phyloP scores from a whole-genome alignment of 148 eudicot species.

The Euryodendron excelsum region DNA sequence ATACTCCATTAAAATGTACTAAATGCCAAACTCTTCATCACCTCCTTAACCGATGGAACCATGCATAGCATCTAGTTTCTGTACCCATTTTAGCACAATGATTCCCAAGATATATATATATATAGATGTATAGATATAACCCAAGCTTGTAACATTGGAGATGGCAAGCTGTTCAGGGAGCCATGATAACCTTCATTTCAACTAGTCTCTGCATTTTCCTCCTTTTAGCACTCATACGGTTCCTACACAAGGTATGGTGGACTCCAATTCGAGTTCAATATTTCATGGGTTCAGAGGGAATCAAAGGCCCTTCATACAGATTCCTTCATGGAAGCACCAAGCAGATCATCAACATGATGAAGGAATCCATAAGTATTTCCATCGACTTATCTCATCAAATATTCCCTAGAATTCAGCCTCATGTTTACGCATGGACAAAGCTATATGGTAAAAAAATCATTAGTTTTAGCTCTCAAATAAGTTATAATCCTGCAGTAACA shows the following conservation, averaged over 20 bases:
- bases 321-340: conserved; percentile 26
- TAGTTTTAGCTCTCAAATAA: neutral
- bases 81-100: too few relatives aligned
- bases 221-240: neutral
- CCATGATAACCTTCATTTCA: neutral
- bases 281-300: neutral
- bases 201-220: neutral
- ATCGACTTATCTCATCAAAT: conserved; percentile 11
- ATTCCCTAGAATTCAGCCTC: conserved; percentile 21
- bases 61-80: too few relatives aligned
- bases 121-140: too few relatives aligned
- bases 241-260: conserved; percentile 11
- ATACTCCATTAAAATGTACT: too few relatives aligned
- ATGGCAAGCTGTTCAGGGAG: too few relatives aligned
- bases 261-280: neutral
- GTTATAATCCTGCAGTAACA: too few relatives aligned
- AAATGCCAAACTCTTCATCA: too few relatives aligned
- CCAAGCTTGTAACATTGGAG: too few relatives aligned
- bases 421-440: conserved; percentile 17
- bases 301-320: conserved; percentile 22
- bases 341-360: conserved; percentile 18
- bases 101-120: too few relatives aligned
- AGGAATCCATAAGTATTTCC: neutral
- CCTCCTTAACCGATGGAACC: too few relatives aligned
- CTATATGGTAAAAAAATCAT: conserved; percentile 13